Evolutionary conservation across 768 basidiomycete genomes (phyloP).

Genomic region (Rhodocollybia butyracea): DNA sequence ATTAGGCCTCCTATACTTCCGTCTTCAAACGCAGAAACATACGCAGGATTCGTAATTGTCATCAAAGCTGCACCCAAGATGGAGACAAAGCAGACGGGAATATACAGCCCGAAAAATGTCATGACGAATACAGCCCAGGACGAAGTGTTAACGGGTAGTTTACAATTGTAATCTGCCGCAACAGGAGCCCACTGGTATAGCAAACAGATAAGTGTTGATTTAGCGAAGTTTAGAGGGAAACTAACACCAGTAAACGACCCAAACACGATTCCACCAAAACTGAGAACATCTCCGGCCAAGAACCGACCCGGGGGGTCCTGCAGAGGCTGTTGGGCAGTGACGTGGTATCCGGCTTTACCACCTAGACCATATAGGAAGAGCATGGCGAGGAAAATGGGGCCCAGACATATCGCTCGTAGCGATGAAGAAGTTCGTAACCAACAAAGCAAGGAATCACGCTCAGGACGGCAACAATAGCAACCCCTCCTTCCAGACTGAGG

Average conservation of each 20-base stretch:
- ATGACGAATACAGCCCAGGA: constrained; percentile 41
- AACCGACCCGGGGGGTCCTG: constrained; percentile 40
- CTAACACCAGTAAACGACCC: constrained; percentile 36
- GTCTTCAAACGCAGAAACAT: constrained; percentile 31
- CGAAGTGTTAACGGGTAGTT: constrained; percentile 41
- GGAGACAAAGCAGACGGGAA: constrained; percentile 39
- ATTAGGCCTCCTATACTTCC: constrained; percentile 40
- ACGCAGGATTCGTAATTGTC: constrained; percentile 35
- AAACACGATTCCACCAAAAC: constrained; percentile 52
- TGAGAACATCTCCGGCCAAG: constrained; percentile 45
- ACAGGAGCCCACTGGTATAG: constrained; percentile 41
- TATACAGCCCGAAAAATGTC: constrained; percentile 48
- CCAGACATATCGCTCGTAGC: constrained; percentile 58
- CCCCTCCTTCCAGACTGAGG: constrained; percentile 44
- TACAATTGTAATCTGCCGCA: constrained; percentile 54
- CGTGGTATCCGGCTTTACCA: constrained; percentile 41
- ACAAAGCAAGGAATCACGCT: constrained; percentile 43
- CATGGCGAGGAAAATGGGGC: constrained; percentile 43
- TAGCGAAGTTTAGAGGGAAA: not conserved
- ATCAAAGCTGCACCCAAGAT: constrained; percentile 35
- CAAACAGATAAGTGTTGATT: not conserved
- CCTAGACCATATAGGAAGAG: constrained; percentile 51
- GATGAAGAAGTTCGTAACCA: constrained; percentile 43
- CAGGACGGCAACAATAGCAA: constrained; percentile 42
- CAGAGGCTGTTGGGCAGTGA: constrained; percentile 34